phyloP scores from a whole-genome alignment of 768 basidiomycete species.

The Psilocybe sp. region DNA sequence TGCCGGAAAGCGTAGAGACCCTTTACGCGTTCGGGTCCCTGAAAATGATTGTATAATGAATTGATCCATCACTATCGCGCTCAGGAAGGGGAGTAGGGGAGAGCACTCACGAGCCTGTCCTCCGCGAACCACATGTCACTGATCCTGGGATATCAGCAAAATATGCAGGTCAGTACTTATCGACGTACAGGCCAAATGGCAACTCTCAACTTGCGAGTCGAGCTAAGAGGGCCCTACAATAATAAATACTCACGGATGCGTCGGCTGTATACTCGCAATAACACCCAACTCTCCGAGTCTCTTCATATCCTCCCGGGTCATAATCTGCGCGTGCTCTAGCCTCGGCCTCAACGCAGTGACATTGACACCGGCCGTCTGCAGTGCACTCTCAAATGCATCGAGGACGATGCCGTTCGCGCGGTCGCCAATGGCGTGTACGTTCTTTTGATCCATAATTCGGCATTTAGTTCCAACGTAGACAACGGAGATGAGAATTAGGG shows the following conservation, averaged over 20 bases:
- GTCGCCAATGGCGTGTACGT: constrained; percentile 86
- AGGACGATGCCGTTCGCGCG: constrained; percentile 81
- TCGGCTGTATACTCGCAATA: constrained; percentile 89
- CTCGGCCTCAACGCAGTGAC: constrained; percentile 69
- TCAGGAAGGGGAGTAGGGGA: no score
- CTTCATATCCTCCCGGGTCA: constrained; percentile 68
- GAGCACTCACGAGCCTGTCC: constrained; percentile 71
- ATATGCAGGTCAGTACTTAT: no score
- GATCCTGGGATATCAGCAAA: constrained; percentile 38
- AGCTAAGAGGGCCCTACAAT: no score
- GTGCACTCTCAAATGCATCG: constrained; percentile 73
- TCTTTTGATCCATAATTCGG: constrained; percentile 38
- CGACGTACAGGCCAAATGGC: no score
- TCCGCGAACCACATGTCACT: constrained; percentile 92
- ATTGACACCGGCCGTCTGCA: constrained; percentile 59
- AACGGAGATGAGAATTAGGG: no score
- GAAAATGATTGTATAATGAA: no score
- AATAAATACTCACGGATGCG: constrained; percentile 65
- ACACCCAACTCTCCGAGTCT: constrained; percentile 81
- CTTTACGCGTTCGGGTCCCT: constrained; percentile 84
- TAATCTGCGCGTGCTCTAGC: constrained; percentile 89
- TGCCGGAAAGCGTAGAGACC: constrained; percentile 84
- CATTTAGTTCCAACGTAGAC: no score
- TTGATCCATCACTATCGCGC: no score
- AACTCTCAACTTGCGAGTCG: no score